Percentiles rank a stretch among this genome's conserved stretches.
Evolutionary conservation across 768 basidiomycete genomes (phyloP).

Genomic region (Termitomyces sp.): DNA sequence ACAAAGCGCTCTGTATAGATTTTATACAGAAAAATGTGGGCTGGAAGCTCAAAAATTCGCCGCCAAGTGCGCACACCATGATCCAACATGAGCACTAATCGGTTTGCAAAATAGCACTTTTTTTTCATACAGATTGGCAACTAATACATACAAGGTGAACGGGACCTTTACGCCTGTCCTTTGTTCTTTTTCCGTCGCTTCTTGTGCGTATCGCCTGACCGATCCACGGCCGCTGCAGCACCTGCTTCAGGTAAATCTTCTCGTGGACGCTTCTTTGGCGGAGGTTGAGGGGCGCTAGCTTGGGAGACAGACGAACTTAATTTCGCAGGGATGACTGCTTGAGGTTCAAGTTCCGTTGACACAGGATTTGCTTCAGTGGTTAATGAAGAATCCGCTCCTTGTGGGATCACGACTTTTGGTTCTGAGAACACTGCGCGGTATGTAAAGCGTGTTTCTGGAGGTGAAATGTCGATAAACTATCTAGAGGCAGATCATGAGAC

Average conservation of each 20-base stretch:
- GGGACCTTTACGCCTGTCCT: background rate
- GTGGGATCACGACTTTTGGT: constrained; percentile 59
- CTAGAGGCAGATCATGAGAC: constrained; percentile 21
- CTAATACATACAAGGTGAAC: background rate
- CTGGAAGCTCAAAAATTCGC: background rate
- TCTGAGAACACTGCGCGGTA: constrained; percentile 79
- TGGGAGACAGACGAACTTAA: background rate
- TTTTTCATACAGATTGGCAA: background rate
- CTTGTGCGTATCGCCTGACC: constrained; percentile 18
- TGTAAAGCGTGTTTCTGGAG: constrained; percentile 71
- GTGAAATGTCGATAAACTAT: background rate
- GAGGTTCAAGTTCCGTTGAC: background rate
- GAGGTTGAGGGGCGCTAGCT: background rate
- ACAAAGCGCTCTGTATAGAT: background rate
- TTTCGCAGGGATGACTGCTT: background rate
- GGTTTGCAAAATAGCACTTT: background rate
- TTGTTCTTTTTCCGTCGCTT: constrained; percentile 26
- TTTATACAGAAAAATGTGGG: background rate
- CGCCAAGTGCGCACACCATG: too few relatives aligned
- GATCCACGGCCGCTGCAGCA: background rate
- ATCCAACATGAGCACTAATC: too few relatives aligned
- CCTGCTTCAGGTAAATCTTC: constrained; percentile 13
- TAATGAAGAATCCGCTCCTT: background rate
- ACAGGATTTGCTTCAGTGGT: background rate
- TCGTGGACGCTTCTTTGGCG: constrained; percentile 18